These are phyloP conservation scores for Saccharomycopsis babjevae DNA, from an alignment of 805 yeast genomes.

Conservation along the genomic window DNA sequence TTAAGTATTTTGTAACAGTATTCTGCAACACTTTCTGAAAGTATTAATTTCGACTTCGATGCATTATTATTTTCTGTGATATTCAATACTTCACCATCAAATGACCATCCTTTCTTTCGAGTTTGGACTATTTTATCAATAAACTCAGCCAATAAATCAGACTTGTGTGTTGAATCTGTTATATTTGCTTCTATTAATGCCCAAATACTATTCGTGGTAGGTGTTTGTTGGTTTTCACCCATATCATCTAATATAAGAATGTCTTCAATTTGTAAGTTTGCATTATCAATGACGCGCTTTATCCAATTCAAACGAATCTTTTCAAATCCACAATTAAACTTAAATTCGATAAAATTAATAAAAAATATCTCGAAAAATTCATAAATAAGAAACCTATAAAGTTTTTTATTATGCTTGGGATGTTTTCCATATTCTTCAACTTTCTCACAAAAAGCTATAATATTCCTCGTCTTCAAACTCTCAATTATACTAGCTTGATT, in stretches of 20 bases:
- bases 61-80: background rate
- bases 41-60: background rate
- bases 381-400: slow-evolving; percentile 53
- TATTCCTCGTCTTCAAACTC: background rate
- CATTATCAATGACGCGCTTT: background rate
- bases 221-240: background rate
- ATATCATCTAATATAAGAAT: background rate
- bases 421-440: slow-evolving; percentile 28
- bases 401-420: slow-evolving; percentile 26
- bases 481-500: background rate
- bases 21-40: background rate
- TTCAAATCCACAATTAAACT: background rate
- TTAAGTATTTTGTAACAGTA: background rate
- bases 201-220: background rate
- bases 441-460: background rate
- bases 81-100: background rate
- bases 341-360: slow-evolving; percentile 9
- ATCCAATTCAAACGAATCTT: background rate
- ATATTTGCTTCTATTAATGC: background rate
- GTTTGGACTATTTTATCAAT: background rate
- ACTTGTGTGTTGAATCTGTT: background rate
- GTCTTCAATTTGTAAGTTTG: background rate
- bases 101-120: background rate
- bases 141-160: background rate
- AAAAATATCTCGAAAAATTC: slow-evolving; percentile 39